These are phyloP conservation scores for Bolboschoenus planiculmis DNA, from an alignment of 176 grass and related monocot genomes.

Conservation along the genomic window DNA sequence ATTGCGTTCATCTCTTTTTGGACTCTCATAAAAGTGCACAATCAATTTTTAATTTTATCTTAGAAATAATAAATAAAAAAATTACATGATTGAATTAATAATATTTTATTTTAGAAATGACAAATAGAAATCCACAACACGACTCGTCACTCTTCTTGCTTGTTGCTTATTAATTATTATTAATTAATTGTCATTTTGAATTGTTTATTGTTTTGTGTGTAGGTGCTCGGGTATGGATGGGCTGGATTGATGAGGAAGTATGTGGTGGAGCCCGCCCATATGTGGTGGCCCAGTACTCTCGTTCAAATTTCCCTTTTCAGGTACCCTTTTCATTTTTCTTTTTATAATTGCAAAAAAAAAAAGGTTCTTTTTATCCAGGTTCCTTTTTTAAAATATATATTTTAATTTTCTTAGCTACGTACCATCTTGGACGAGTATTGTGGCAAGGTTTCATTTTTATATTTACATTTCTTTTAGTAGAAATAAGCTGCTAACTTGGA, in stretches of 20 bases:
- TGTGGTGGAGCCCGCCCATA: slow-evolving; percentile 85
- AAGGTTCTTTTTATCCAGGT: no score
- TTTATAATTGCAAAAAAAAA: neutral
- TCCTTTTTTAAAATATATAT: neutral
- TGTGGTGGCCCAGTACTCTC: slow-evolving; percentile 76
- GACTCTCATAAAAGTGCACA: no score
- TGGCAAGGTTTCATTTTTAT: neutral
- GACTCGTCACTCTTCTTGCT: neutral
- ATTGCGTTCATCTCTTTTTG: no score
- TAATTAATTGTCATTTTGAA: neutral
- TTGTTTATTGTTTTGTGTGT: neutral
- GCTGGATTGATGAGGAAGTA: slow-evolving; percentile 87
- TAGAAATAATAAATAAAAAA: no score
- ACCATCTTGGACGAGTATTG: neutral
- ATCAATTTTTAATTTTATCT: no score
- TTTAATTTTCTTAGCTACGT: neutral
- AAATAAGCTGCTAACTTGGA: neutral
- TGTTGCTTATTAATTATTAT: neutral
- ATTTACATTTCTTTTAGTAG: neutral
- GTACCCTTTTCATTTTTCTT: slow-evolving; percentile 4
- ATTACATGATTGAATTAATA: no score
- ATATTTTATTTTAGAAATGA: no score
- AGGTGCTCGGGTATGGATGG: slow-evolving; percentile 88
- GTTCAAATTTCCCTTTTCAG: slow-evolving; percentile 90
- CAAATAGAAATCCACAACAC: no score